Conservation (phyloP, 179 eudicot genomes). For the Sideroxylon spinosum region DNA sequence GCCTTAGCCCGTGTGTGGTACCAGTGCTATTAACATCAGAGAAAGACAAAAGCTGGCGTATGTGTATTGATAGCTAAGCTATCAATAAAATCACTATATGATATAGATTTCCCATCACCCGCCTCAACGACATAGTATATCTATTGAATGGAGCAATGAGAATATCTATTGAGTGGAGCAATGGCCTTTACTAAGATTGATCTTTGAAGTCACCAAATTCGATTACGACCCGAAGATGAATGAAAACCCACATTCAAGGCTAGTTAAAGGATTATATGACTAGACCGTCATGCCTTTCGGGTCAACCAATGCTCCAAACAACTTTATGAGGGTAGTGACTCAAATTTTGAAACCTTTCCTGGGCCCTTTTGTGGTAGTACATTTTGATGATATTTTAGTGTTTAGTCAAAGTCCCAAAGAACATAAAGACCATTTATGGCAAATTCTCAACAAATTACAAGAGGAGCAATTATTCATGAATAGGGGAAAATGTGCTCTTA, state of each 20-base stretch:
- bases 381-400: constrained; percentile 12
- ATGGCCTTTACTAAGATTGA: neutral
- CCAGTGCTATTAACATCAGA: neutral
- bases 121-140: constrained; percentile 1
- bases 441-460: neutral
- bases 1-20: neutral
- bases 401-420: neutral
- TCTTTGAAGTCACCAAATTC: constrained; percentile 2
- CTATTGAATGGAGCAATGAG: too few relatives aligned
- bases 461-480: too few relatives aligned
- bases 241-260: constrained; percentile 1
- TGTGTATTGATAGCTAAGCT: neutral
- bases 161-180: too few relatives aligned
- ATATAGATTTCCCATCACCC: neutral
- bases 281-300: constrained; percentile 2
- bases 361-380: neutral
- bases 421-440: neutral
- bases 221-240: neutral
- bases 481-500: too few relatives aligned
- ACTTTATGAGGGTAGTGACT: neutral
- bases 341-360: neutral
- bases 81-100: neutral
- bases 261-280: neutral
- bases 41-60: neutral
- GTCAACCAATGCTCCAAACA: neutral